Evolutionary conservation across 2,329 filamentous ascomycete species (phyloP), one percentile per base, ranked within the genome.

Genomic region (Blumeria graminis): DNA sequence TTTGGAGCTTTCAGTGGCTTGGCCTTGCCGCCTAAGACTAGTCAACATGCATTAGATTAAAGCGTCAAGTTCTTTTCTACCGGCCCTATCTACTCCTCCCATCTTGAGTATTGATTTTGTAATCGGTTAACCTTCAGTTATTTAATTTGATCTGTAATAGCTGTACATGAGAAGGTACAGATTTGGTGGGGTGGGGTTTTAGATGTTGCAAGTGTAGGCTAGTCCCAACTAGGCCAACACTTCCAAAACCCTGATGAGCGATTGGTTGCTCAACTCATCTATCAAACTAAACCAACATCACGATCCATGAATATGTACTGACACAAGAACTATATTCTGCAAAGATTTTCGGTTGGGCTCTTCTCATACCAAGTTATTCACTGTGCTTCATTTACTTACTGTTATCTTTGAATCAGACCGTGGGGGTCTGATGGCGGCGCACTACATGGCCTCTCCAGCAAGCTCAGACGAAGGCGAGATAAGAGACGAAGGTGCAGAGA

Each of bases 381-480:
- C 55, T 63, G 63, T 65, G 64, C 64, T 63, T 66, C 63, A 67
- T 68, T 69, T 66, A 69, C 65, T 63, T 62, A 58, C 57, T 62
- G 61, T 63, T 60, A 57, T 62, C 58, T 45, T 58, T 55, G 65
- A 67, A 64, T 61, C 62, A 67, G 64, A 62, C 58, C 63, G 64
- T 63, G 60, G 60, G 56, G 57, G 57, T 58, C 58, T 58, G 54
- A 36, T 18, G 18, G 45, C 32, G 32, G 61, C 59, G 63, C 54
- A 50, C 61, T 68, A 56, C 43, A 76, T 76, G 74, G 66, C 70
- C 62, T 72, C 72, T 60, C 67, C 70, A 69, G 71, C 76, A 64
- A 86, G 82, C 71, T 86, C 84, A 66, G 86, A 86, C 70, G 86
- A 93, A 71, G 86, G 87, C 72, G 87, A 93, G 74, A 87, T 90